Evolutionary conservation across 352 stramenopile species (phyloP).

Genomic region (Pythium biforme): DNA sequence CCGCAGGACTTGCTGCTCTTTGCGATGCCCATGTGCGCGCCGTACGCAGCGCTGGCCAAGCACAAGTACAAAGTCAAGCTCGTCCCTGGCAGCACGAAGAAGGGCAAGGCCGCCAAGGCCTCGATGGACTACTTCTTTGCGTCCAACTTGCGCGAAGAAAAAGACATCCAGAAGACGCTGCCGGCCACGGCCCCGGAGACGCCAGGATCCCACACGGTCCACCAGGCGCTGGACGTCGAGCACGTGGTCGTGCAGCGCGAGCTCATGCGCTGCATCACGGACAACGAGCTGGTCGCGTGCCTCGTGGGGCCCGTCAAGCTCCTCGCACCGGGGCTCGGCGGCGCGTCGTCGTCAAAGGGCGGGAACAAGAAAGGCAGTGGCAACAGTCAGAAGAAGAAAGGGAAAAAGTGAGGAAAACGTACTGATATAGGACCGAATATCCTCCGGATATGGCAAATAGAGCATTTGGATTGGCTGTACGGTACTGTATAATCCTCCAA

Average conservation of each 20-base stretch:
- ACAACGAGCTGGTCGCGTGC: constrained; percentile 88
- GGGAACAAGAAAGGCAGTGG: constrained; percentile 40
- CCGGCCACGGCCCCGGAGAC: constrained; percentile 1
- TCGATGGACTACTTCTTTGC: constrained; percentile 83
- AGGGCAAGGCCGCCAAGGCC: constrained; percentile 89
- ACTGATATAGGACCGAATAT: constrained; percentile 15
- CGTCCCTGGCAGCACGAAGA: constrained; percentile 86
- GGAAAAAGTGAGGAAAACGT: constrained; percentile 14
- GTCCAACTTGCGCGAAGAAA: constrained; percentile 71
- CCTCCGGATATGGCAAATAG: constrained; percentile 7
- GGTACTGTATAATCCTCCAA: background rate
- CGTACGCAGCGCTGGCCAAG: constrained; percentile 81
- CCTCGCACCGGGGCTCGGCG: constrained; percentile 61
- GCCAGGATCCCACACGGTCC: constrained; percentile 10
- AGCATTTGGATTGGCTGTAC: constrained; percentile 7
- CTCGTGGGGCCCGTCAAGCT: constrained; percentile 92
- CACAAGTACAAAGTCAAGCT: constrained; percentile 95
- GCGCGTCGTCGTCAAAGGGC: constrained; percentile 17
- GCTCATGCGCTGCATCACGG: constrained; percentile 86
- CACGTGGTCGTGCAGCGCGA: constrained; percentile 76
- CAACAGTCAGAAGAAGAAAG: constrained; percentile 30
- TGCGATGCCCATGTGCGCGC: constrained; percentile 90
- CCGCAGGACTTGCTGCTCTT: constrained; percentile 87
- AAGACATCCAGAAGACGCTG: constrained; percentile 32
- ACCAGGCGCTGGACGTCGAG: constrained; percentile 54